Percentiles rank a stretch among this genome's conserved stretches.
phyloP scores from a whole-genome alignment of 768 basidiomycete species.

The Psilocybe subaeruginosa region DNA sequence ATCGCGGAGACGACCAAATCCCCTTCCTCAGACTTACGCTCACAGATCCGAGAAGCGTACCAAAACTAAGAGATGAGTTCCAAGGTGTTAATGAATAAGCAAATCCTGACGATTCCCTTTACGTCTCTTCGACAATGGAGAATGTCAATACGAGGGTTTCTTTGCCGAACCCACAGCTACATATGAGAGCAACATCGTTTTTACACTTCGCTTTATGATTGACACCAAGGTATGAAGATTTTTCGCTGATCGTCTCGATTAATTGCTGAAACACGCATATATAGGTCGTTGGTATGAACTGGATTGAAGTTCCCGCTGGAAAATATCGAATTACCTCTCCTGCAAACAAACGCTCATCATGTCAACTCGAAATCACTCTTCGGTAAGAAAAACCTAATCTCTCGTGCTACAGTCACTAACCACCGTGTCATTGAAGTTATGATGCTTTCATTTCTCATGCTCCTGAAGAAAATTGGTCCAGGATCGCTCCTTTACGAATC shows the following conservation, averaged over 20 bases:
- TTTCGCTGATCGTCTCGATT: neutral
- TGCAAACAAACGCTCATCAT: conserved; percentile 70
- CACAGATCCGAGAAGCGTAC: conserved; percentile 71
- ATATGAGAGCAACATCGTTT: conserved; percentile 94
- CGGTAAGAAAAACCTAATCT: conserved; percentile 45
- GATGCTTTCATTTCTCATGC: conserved; percentile 87
- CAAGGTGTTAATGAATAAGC: neutral
- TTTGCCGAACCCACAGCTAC: conserved; percentile 63
- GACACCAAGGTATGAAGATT: conserved; percentile 74
- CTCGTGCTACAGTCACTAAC: neutral
- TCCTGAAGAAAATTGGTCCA: conserved; percentile 91
- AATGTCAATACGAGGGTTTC: conserved; percentile 66
- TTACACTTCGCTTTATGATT: conserved; percentile 95
- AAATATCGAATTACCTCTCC: conserved; percentile 69
- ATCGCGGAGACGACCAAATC: conserved; percentile 75
- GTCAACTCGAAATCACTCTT: conserved; percentile 87
- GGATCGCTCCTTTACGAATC: conserved; percentile 90
- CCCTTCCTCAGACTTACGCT: conserved; percentile 88
- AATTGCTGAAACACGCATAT: neutral
- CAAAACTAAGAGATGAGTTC: conserved; percentile 91
- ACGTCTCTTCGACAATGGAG: conserved; percentile 76
- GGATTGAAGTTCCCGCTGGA: conserved; percentile 91
- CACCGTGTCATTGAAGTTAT: conserved; percentile 51
- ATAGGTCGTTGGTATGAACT: conserved; percentile 98
- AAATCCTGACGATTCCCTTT: conserved; percentile 15